phyloP scores from a whole-genome alignment of 371 early-diverging fungal species.

The Coemansia sp. region DNA sequence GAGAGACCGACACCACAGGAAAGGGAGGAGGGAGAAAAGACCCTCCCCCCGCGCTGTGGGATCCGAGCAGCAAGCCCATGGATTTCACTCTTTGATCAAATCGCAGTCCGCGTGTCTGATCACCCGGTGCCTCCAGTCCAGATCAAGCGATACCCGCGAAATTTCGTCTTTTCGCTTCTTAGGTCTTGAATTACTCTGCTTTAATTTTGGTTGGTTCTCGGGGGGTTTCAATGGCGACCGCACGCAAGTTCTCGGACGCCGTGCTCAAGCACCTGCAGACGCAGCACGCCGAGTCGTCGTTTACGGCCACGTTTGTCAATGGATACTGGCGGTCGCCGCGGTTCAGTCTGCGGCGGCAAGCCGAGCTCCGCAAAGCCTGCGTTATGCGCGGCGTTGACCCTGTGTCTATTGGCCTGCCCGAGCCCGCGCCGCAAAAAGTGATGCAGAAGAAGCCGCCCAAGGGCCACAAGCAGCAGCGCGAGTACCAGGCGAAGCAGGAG shows the following conservation, averaged over 20 bases:
- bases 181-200: neutral
- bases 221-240: conserved; percentile 40
- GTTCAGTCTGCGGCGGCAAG: conserved; percentile 59
- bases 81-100: too few species aligned
- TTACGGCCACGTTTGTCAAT: conserved; percentile 58
- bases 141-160: neutral
- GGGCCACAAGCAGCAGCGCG: conserved; percentile 65
- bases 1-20: neutral
- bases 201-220: neutral
- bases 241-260: conserved; percentile 36
- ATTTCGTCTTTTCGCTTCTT: neutral
- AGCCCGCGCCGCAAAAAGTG: conserved; percentile 45
- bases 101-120: neutral
- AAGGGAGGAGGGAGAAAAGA: neutral
- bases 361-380: conserved; percentile 65
- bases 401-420: conserved; percentile 56
- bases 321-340: conserved; percentile 60
- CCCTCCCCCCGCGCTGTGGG: neutral
- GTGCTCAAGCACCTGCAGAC: conserved; percentile 32
- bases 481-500: conserved; percentile 57
- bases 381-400: conserved; percentile 57
- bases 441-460: conserved; percentile 61
- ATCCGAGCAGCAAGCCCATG: too few species aligned
- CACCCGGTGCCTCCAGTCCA: neutral
- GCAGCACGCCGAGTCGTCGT: conserved; percentile 41